Evolutionary conservation across 768 basidiomycete genomes (phyloP), one percentile per base, ranked within the genome.

Genomic region (Phylloporus arenicola): DNA sequence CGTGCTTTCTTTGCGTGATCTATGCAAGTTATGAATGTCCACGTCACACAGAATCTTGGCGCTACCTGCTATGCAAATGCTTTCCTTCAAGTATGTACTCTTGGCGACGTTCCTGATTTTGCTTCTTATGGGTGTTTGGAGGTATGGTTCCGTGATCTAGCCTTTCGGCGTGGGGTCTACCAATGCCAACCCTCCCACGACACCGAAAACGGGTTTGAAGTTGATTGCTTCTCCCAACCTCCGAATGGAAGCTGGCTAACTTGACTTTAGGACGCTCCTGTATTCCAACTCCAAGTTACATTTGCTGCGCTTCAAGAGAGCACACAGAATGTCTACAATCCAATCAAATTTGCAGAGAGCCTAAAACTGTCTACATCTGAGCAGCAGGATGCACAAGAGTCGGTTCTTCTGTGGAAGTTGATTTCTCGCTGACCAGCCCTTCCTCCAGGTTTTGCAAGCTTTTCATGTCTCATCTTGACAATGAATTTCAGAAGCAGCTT

Each of bases 321-420:
- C 52, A 74, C 73, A 4, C 75, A 82, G 57, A 77, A 67, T 43
- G 81, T 85, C 0, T 93, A 88, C 63, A 92, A 97, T 68, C 95
- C 95, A 0, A 70, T 73, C 14, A 86, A 84, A 54, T 78, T 98
- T 13, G 87, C 94, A 6, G 85, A 93, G 63, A 90, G 90, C 57
- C 71, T 98, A 46, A 79, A 84, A 51, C 71, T 98, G 34, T 79
- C 85, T 17, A 83, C 84, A 1, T 76, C 84, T 4, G 89, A 96
- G 62, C 95, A 98, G 62, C 94, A 97, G 69, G 95, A 98, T 70
- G 93, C 95, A 27, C 92, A 94, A 68, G 95, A 98, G 92, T 96
- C 61, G 47, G 81, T 60, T 45, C 8, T 41, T 59, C 25, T 50
- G 35, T 22, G 24, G n/a, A 31, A 13, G 10, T 9, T 16, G 11